phyloP scores from a whole-genome alignment of 495 filamentous ascomycete genomes.

The Glarea lozoyensis region DNA sequence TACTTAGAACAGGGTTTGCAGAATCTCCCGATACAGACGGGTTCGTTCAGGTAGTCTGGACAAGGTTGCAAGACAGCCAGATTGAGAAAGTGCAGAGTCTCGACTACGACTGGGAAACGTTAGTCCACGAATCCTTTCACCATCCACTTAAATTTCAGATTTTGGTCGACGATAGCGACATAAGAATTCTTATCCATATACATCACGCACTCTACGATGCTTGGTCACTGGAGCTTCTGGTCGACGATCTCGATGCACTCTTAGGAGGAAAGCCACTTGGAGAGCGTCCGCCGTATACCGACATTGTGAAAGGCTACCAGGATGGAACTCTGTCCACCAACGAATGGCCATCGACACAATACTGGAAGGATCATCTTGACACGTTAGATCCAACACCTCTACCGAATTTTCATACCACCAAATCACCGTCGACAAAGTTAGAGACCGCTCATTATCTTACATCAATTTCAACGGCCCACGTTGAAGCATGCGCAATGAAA shows the following conservation, averaged over 20 bases:
- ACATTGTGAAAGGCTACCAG: constrained; percentile 33
- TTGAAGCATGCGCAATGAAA: constrained; percentile 21
- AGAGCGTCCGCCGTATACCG: constrained; percentile 41
- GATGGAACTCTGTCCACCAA: constrained; percentile 13
- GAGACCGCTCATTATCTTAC: constrained; percentile 9
- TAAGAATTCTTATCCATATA: constrained; percentile 39
- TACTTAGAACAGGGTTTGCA: constrained; percentile 62
- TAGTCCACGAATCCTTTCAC: constrained; percentile 21
- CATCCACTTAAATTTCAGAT: constrained; percentile 36
- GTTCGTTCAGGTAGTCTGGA: constrained; percentile 58
- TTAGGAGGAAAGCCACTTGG: constrained; percentile 19
- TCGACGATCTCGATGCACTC: constrained; percentile 49
- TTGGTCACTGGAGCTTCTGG: constrained; percentile 69
- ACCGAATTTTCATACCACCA: constrained; percentile 33
- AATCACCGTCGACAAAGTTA: constrained; percentile 6
- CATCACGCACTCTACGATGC: constrained; percentile 80
- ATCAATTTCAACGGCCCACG: constrained; percentile 10
- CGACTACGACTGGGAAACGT: constrained; percentile 15
- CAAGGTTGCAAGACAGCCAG: constrained; percentile 29
- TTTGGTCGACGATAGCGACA: constrained; percentile 22
- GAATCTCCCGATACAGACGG: constrained; percentile 29
- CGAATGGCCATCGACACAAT: constrained; percentile 30
- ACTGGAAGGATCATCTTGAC: constrained; percentile 46
- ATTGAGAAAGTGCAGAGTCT: constrained; percentile 28
- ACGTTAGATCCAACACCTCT: constrained; percentile 30